Evolutionary conservation across 2,329 filamentous ascomycete genomes (phyloP).

Genomic region (Nannizziopsis arthrosporioides): DNA sequence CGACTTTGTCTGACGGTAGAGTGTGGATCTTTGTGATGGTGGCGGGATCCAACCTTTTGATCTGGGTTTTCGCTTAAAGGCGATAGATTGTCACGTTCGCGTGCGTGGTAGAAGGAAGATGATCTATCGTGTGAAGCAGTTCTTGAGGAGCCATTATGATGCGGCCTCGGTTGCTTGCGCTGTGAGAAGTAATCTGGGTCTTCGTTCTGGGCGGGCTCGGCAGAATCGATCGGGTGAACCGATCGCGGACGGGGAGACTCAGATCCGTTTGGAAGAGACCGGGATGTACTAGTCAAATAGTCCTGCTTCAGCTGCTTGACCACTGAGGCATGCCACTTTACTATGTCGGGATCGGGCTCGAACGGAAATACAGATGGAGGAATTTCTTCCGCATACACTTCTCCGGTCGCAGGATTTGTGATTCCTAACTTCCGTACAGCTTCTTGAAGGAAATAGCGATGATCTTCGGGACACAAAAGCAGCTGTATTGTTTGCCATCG

Average conservation of each 20-base stretch:
- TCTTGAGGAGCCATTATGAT: background rate
- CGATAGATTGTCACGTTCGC: background rate
- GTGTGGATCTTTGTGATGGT: background rate
- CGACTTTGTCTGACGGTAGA: background rate
- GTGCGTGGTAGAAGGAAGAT: background rate
- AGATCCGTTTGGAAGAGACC: conserved; percentile 23
- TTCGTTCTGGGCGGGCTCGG: background rate
- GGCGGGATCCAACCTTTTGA: background rate
- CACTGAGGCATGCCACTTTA: conserved; percentile 73
- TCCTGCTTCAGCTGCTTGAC: conserved; percentile 58
- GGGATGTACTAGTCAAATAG: conserved; percentile 32
- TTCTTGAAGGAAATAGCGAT: conserved; percentile 70
- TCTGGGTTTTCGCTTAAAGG: background rate
- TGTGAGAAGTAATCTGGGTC: conserved; percentile 2
- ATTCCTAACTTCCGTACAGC: conserved; percentile 69
- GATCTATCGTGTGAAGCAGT: background rate
- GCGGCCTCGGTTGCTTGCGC: background rate
- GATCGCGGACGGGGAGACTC: conserved; percentile 21
- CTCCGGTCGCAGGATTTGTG: conserved; percentile 54
- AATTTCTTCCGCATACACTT: conserved; percentile 46
- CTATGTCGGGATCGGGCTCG: conserved; percentile 64
- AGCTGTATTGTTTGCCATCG: conserved; percentile 91
- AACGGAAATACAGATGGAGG: conserved; percentile 62
- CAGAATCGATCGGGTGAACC: conserved; percentile 10
- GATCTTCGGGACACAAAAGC: conserved; percentile 74